These are phyloP conservation scores for Crithidia expoeki DNA, from an alignment of 208 protist genomes.

Conservation along the genomic window DNA sequence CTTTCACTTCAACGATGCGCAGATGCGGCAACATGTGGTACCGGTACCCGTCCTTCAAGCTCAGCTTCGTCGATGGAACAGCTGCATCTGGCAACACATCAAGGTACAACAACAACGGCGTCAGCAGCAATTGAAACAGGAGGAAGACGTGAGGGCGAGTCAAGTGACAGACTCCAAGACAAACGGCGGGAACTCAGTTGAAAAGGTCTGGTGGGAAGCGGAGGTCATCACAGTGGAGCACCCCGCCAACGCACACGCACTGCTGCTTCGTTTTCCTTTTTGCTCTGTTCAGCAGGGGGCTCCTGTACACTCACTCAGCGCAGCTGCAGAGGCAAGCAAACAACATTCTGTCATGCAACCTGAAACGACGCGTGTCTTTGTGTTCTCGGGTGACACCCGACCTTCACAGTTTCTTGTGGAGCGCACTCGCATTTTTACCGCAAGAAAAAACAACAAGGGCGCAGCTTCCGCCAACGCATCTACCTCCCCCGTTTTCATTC, in stretches of 20 bases:
- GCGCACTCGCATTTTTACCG: slow-evolving; percentile 56
- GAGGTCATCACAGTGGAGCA: slow-evolving; percentile 84
- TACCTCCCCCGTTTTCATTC: slow-evolving; percentile 74
- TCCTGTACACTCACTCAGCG: neutral
- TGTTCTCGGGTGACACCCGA: slow-evolving; percentile 93
- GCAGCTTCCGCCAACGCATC: neutral
- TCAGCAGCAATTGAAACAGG: neutral
- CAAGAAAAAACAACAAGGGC: neutral
- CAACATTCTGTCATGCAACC: too few relatives aligned
- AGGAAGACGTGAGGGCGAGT: neutral
- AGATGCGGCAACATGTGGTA: slow-evolving; percentile 14
- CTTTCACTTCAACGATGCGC: neutral
- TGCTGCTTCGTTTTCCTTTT: slow-evolving; percentile 80
- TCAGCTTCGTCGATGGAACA: slow-evolving; percentile 31
- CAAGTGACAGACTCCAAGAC: neutral
- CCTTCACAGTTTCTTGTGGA: slow-evolving; percentile 72
- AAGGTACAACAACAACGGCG: slow-evolving; percentile 1
- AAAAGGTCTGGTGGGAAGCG: slow-evolving; percentile 53
- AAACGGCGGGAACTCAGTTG: too few relatives aligned
- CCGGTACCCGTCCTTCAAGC: slow-evolving; percentile 32
- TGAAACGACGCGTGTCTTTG: slow-evolving; percentile 54
- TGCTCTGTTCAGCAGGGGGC: neutral
- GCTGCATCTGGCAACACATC: neutral
- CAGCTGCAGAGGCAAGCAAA: too few relatives aligned
- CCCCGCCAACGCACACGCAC: slow-evolving; percentile 84